phyloP scores from a whole-genome alignment of 1,139 yeast species.

The Meyerozyma carpophila region DNA sequence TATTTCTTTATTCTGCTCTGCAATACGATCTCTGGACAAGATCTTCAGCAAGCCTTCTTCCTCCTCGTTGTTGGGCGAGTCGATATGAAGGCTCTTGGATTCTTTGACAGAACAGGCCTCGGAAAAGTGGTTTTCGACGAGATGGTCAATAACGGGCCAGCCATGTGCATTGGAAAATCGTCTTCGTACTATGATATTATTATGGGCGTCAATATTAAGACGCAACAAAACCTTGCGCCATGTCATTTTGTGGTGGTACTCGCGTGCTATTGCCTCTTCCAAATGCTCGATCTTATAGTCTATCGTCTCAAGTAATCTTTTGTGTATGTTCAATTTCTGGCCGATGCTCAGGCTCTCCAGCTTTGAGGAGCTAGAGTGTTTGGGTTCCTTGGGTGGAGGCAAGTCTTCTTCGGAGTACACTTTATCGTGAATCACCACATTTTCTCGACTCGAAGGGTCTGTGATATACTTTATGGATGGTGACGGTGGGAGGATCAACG shows the following conservation, averaged over 20 bases:
- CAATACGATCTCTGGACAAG: constrained; percentile 31
- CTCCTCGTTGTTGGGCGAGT: constrained; percentile 8
- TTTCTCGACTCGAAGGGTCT: constrained; percentile 45
- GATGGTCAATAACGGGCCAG: constrained; percentile 87
- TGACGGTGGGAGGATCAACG: constrained; percentile 78
- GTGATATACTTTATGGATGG: constrained; percentile 69
- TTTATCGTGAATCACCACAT: constrained; percentile 37
- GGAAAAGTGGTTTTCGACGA: constrained; percentile 61
- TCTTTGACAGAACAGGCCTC: not conserved
- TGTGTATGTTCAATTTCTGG: not conserved
- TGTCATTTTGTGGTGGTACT: constrained; percentile 77
- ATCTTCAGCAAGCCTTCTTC: constrained; percentile 24
- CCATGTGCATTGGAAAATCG: constrained; percentile 93
- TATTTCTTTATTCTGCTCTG: constrained; percentile 29
- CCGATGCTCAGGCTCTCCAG: not conserved
- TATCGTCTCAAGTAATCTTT: constrained; percentile 8
- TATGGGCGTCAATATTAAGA: constrained; percentile 91
- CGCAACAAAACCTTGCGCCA: constrained; percentile 93
- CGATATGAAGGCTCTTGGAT: not conserved
- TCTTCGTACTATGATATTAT: constrained; percentile 85
- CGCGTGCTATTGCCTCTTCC: constrained; percentile 84
- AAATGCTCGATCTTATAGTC: constrained; percentile 21
- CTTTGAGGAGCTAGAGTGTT: not conserved
- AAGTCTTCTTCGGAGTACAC: constrained; percentile 32
- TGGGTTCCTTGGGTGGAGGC: constrained; percentile 11